Evolutionary conservation across 2,329 filamentous ascomycete genomes (phyloP), one percentile per base, ranked within the genome.

Genomic region (Fusarium zealandicum): DNA sequence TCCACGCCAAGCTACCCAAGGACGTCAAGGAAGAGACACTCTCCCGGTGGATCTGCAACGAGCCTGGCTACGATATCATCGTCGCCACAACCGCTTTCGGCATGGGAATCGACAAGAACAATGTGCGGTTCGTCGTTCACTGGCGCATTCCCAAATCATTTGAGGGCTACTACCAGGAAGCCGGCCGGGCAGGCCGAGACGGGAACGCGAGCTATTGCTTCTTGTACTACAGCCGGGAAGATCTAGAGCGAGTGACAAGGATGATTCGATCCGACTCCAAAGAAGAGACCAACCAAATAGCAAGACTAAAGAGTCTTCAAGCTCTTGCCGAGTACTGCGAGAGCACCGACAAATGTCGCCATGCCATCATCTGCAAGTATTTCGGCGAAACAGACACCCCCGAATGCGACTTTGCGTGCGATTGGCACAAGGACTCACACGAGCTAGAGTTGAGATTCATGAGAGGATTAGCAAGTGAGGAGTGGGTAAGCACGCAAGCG

Each of bases 41-140:
- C 4, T 74, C 81, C 13, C 82, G 83, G 14, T 93, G 90, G 90
- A 86, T 92, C 38, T 80, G 82, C 48, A 90, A 91, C 70, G 82
- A 85, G 47, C 80, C 83, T 20, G 89, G 89, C 1, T 96, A 95
- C 75, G 92, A 95, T 71, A 86, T 98, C 41, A 93, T 98, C 56
- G 92, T 97, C 22, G 93, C 93, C 2, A 98, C 93, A 0, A 98
- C 92, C 1, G 93, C 93, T 0, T 98, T 98, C 68, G 93, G 93
- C 3, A 98, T 98, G 93, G 93, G 93, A 20, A 97, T 98, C 61
- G 93, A 98, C 73, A 97, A 97, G 73, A 87, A 95, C 45, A 89
- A 96, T 65, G 93, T 98, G 10, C 89, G 93, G 3, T 97, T 97
- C 67, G 93, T 98, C 1, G 87, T 95, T 2, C 93, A 98, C 74